These are phyloP conservation scores for Hypoxylon lienhwacheense DNA, from an alignment of 495 filamentous ascomycete genomes.

Conservation along the genomic window DNA sequence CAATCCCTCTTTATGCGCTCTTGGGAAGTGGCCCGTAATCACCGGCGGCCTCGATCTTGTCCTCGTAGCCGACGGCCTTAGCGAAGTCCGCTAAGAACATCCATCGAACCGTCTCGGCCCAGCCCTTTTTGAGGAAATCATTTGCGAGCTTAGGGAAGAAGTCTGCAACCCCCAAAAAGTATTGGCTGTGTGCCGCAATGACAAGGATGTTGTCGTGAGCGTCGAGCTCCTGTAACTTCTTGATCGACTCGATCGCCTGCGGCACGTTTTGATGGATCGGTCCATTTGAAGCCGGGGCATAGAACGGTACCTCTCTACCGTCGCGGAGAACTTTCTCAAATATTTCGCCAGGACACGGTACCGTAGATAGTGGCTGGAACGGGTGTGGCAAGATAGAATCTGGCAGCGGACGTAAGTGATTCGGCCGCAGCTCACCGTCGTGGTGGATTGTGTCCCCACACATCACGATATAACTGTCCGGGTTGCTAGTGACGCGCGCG, in stretches of 20 bases:
- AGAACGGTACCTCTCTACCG: slow-evolving; percentile 41
- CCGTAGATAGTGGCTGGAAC: slow-evolving; percentile 19
- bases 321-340: slow-evolving; percentile 44
- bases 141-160: slow-evolving; percentile 56
- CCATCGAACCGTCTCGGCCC: slow-evolving; percentile 55
- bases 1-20: background rate
- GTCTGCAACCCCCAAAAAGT: slow-evolving; percentile 49
- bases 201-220: slow-evolving; percentile 55
- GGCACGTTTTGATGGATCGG: slow-evolving; percentile 35
- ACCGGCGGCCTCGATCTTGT: slow-evolving; percentile 16
- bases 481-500: slow-evolving; percentile 50
- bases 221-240: slow-evolving; percentile 52
- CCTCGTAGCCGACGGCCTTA: slow-evolving; percentile 39
- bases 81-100: slow-evolving; percentile 59
- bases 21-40: slow-evolving; percentile 11
- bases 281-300: slow-evolving; percentile 26
- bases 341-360: slow-evolving; percentile 44
- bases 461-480: slow-evolving; percentile 58
- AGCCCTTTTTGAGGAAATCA: slow-evolving; percentile 54
- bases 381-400: slow-evolving; percentile 45
- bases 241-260: slow-evolving; percentile 42
- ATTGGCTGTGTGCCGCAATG: slow-evolving; percentile 56
- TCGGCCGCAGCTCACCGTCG: slow-evolving; percentile 56
- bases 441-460: slow-evolving; percentile 60
- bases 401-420: slow-evolving; percentile 53